These are phyloP conservation scores for Citrus maxima DNA, from an alignment of 345 rosid genomes.

Conservation along the genomic window DNA sequence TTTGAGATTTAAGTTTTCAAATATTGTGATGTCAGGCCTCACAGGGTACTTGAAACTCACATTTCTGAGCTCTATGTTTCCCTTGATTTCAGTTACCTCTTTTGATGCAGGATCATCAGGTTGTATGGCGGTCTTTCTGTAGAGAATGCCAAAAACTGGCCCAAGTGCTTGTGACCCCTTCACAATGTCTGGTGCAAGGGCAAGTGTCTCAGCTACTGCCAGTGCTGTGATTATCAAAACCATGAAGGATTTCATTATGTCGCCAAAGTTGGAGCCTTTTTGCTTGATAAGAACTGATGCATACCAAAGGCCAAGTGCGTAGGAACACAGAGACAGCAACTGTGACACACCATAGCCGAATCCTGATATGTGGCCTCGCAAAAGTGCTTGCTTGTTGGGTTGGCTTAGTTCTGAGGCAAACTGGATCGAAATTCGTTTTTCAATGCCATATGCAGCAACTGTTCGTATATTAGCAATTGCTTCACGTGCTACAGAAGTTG, in stretches of 20 bases:
- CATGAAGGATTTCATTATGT: conserved; percentile 65
- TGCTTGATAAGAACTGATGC: conserved; percentile 56
- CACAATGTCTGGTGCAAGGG: conserved; percentile 79
- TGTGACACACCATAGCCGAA: conserved; percentile 72
- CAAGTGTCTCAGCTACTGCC: conserved; percentile 72
- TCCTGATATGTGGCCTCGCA: conserved; percentile 79
- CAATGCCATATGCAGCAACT: conserved; percentile 70
- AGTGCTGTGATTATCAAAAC: conserved; percentile 62
- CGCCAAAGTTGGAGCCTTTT: conserved; percentile 46
- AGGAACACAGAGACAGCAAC: conserved; percentile 53
- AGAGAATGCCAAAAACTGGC: conserved; percentile 63
- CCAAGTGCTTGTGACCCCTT: conserved; percentile 85
- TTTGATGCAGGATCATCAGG: conserved; percentile 41
- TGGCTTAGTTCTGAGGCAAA: conserved; percentile 53
- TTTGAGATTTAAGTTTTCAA: conserved; percentile 45
- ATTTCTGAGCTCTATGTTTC: conserved; percentile 55
- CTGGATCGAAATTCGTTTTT: conserved; percentile 44
- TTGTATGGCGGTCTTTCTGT: conserved; percentile 48
- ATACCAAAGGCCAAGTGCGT: conserved; percentile 90
- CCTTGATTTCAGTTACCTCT: conserved; percentile 40
- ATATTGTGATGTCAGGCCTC: conserved; percentile 55
- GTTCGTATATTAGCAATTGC: conserved; percentile 69
- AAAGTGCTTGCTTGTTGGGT: conserved; percentile 55
- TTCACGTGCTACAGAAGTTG: conserved; percentile 70
- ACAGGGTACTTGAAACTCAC: conserved; percentile 67